A percentile compares a stretch with the other conserved stretches of the same genome.
phyloP scores from a whole-genome alignment of 2,329 filamentous ascomycete species.

The Talaromyces sp. region DNA sequence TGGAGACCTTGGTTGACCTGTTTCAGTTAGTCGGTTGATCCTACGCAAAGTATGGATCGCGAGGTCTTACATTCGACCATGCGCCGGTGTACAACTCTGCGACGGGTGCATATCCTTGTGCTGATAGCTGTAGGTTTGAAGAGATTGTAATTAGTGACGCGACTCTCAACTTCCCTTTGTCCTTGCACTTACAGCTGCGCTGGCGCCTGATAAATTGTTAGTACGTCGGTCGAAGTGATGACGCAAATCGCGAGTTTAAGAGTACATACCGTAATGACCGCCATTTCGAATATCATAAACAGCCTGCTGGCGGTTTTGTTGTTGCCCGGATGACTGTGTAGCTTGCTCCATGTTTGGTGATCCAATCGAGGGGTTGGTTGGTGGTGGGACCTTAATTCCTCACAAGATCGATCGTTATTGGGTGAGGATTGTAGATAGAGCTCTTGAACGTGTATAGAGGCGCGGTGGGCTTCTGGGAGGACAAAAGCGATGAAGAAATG shows the following conservation, averaged over 20 bases:
- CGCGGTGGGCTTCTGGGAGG: background rate
- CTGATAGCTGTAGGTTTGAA: constrained; percentile 63
- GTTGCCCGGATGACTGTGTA: constrained; percentile 54
- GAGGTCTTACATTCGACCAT: constrained; percentile 77
- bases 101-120: constrained; percentile 81
- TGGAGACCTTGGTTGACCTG: constrained; percentile 93
- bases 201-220: constrained; percentile 54
- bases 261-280: constrained; percentile 69
- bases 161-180: background rate
- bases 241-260: constrained; percentile 12
- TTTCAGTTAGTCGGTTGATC: constrained; percentile 21
- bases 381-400: constrained; percentile 12
- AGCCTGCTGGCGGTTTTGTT: constrained; percentile 59
- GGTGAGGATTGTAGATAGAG: constrained; percentile 5
- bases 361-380: constrained; percentile 12
- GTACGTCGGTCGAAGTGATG: background rate
- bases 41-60: background rate
- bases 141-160: constrained; percentile 22
- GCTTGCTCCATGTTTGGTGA: constrained; percentile 52
- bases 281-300: constrained; percentile 71
- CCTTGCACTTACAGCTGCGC: constrained; percentile 59
- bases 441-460: constrained; percentile 1
- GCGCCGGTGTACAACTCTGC: constrained; percentile 88
- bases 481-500: background rate
- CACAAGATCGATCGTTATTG: constrained; percentile 12